A percentile compares a stretch with the other conserved stretches of the same genome.
These are phyloP conservation scores for Penicillium crustosum DNA, from an alignment of 2,329 filamentous ascomycete genomes.

Conservation along the genomic window DNA sequence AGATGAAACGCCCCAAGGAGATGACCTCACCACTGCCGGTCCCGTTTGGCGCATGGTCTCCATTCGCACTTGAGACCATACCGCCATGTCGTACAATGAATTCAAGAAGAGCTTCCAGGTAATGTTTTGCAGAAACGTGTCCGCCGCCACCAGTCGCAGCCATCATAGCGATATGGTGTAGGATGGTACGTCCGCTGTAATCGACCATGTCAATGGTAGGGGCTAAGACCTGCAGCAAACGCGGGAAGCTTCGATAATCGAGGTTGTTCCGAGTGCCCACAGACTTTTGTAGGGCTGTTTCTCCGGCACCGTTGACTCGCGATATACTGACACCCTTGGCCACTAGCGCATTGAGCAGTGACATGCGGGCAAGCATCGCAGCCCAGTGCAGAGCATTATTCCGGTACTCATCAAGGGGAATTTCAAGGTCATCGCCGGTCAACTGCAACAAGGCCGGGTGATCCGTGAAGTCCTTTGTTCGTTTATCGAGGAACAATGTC, in stretches of 20 bases:
- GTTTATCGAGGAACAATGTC: constrained; percentile 76
- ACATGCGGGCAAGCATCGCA: constrained; percentile 82
- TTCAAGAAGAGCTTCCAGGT: constrained; percentile 88
- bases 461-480: constrained; percentile 67
- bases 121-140: constrained; percentile 82
- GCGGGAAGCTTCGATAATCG: constrained; percentile 85
- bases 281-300: constrained; percentile 90
- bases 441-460: constrained; percentile 76
- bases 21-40: constrained; percentile 61
- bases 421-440: constrained; percentile 78
- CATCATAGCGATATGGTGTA: constrained; percentile 95
- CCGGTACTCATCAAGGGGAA: constrained; percentile 82
- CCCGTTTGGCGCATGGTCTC: constrained; percentile 27
- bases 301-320: constrained; percentile 82
- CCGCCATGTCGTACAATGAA: constrained; percentile 88
- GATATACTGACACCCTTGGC: constrained; percentile 82
- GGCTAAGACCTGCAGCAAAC: constrained; percentile 83
- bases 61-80: constrained; percentile 47
- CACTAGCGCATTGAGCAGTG: constrained; percentile 77
- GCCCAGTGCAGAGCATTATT: constrained; percentile 95
- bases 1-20: constrained; percentile 89
- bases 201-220: constrained; percentile 89
- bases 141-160: constrained; percentile 93
- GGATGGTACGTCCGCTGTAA: constrained; percentile 81
- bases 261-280: constrained; percentile 93